Evolutionary conservation across 2,329 filamentous ascomycete genomes (phyloP).

Genomic region (Phyllosticta citrichinensis): DNA sequence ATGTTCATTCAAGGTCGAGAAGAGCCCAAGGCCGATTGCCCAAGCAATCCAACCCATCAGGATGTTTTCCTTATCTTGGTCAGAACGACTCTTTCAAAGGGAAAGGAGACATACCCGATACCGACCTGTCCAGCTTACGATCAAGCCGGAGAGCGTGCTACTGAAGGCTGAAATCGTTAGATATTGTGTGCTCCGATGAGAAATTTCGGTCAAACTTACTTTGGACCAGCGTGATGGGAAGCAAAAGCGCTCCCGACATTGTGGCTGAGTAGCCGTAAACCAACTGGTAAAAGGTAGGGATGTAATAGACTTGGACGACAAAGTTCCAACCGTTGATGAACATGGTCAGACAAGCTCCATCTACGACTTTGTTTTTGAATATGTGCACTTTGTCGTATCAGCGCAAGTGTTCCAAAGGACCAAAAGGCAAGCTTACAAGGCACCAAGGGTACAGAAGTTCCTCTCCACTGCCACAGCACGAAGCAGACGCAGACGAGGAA

Average conservation of each 20-base stretch:
- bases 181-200: not conserved
- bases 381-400: conserved; percentile 35
- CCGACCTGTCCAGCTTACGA: conserved; percentile 38
- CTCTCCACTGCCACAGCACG: conserved; percentile 43
- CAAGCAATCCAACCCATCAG: conserved; percentile 27
- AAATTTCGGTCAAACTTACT: conserved; percentile 35
- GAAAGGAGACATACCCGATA: not conserved
- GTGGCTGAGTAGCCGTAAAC: conserved; percentile 29
- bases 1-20: conserved; percentile 4
- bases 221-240: conserved; percentile 36
- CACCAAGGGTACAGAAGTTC: conserved; percentile 39
- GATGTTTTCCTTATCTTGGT: conserved; percentile 22
- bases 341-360: conserved; percentile 39
- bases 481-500: conserved; percentile 33
- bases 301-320: conserved; percentile 44
- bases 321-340: conserved; percentile 51
- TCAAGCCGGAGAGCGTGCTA: conserved; percentile 36
- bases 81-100: not conserved
- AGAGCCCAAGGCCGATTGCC: conserved; percentile 10
- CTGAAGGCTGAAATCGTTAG: not conserved
- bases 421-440: conserved; percentile 26
- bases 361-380: conserved; percentile 44
- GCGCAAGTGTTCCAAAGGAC: not conserved
- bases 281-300: conserved; percentile 36
- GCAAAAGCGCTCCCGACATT: conserved; percentile 33